Conservation (phyloP, 2,329 filamentous ascomycete genomes). For the Trichophyton mentagrophytes region DNA sequence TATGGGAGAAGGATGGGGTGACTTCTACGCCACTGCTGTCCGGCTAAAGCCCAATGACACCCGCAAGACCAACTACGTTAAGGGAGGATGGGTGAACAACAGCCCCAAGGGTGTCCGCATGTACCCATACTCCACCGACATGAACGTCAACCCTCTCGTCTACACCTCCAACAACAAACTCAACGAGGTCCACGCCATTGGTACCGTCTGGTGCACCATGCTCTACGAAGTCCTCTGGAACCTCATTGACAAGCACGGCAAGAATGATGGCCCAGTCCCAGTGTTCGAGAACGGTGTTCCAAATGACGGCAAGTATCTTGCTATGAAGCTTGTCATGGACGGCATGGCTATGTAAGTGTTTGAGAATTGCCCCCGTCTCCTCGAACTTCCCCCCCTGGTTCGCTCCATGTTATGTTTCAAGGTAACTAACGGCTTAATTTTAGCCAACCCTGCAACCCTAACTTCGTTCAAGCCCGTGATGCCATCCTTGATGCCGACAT, state of each 20-base stretch:
- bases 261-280: constrained; percentile 10
- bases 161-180: constrained; percentile 8
- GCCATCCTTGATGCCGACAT: constrained; percentile 11
- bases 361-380: background rate
- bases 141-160: constrained; percentile 9
- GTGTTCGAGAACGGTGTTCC: constrained; percentile 7
- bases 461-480: constrained; percentile 13
- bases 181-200: constrained; percentile 7
- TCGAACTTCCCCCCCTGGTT: background rate
- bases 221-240: constrained; percentile 12
- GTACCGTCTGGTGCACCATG: constrained; percentile 10
- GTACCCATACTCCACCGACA: constrained; percentile 11
- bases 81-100: constrained; percentile 10
- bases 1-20: constrained; percentile 13
- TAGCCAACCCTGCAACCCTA: constrained; percentile 11
- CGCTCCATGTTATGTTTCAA: background rate
- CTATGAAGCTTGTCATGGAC: constrained; percentile 12
- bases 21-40: constrained; percentile 11
- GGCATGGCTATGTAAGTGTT: constrained; percentile 12
- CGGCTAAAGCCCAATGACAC: constrained; percentile 9
- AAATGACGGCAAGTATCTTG: constrained; percentile 11
- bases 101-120: constrained; percentile 7
- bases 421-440: background rate
- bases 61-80: constrained; percentile 8
- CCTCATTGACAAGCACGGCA: constrained; percentile 12